A percentile compares a stretch with the other conserved stretches of the same genome.
Evolutionary conservation across 202 grass and related monocot genomes (phyloP).

Genomic region (Panicum virgatum): DNA sequence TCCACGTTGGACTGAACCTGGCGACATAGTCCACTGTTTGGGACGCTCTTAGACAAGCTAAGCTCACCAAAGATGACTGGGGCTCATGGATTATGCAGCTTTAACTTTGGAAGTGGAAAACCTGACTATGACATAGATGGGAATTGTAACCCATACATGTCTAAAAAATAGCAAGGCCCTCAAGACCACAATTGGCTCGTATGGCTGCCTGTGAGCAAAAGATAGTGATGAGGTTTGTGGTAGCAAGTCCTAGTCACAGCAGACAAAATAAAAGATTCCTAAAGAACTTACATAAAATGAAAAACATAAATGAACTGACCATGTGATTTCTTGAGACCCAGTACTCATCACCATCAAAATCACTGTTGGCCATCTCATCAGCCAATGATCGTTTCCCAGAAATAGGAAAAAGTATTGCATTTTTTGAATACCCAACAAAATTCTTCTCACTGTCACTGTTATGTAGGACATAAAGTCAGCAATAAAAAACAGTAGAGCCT

Average conservation of each 20-base stretch:
- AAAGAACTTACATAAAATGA: not conserved
- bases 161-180: not conserved
- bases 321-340: slow-evolving; percentile 70
- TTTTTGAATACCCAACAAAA: slow-evolving; percentile 61
- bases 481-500: slow-evolving; percentile 21
- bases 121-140: not conserved
- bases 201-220: not conserved
- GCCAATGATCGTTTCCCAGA: slow-evolving; percentile 66
- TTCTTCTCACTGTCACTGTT: slow-evolving; percentile 59
- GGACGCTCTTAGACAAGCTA: not conserved
- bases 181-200: not conserved
- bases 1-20: no score
- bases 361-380: slow-evolving; percentile 86
- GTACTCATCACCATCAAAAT: slow-evolving; percentile 84
- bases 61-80: not conserved
- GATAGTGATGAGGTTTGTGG: not conserved
- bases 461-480: slow-evolving; percentile 25
- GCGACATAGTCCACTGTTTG: no score
- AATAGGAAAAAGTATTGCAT: slow-evolving; percentile 69
- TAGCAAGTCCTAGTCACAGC: not conserved
- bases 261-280: not conserved
- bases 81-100: not conserved
- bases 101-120: not conserved
- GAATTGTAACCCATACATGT: not conserved
- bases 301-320: slow-evolving; percentile 34